phyloP scores from a whole-genome alignment of 2,329 filamentous ascomycete species.

The Phaeosphaeriaceae sp. region DNA sequence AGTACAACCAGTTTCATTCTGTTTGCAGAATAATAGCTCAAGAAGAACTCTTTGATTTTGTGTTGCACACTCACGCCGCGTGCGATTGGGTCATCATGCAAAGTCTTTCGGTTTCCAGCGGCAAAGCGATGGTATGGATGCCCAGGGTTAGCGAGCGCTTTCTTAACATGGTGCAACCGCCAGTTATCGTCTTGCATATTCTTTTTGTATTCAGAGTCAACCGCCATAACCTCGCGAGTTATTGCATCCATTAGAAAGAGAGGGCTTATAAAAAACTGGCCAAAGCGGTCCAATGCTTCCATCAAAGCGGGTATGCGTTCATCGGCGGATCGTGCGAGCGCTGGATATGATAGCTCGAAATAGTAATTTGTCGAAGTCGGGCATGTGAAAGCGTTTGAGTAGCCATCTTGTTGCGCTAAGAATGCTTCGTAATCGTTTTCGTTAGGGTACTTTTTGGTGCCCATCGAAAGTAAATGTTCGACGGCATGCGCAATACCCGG shows the following conservation, averaged over 20 bases:
- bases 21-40: constrained; percentile 89
- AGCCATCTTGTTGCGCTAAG: constrained; percentile 85
- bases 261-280: constrained; percentile 90
- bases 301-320: constrained; percentile 65
- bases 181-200: constrained; percentile 90
- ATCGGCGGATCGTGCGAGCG: constrained; percentile 62
- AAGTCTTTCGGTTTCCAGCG: constrained; percentile 83
- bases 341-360: constrained; percentile 89
- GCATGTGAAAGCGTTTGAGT: constrained; percentile 94
- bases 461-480: constrained; percentile 97
- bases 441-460: constrained; percentile 90
- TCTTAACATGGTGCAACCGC: constrained; percentile 88
- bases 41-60: constrained; percentile 91
- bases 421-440: constrained; percentile 89
- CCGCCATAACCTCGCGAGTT: constrained; percentile 84
- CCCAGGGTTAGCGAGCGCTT: constrained; percentile 82
- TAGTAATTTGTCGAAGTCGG: constrained; percentile 96
- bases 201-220: constrained; percentile 98
- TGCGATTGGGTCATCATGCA: constrained; percentile 81
- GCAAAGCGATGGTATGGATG: constrained; percentile 93
- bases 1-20: constrained; percentile 90
- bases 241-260: constrained; percentile 84
- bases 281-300: constrained; percentile 87
- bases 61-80: constrained; percentile 83
- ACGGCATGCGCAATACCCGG: constrained; percentile 95